Percentiles rank a stretch among this genome's conserved stretches.
These are phyloP conservation scores for Hypocreales sp. DNA, from an alignment of 2,329 filamentous ascomycete species.

Conservation along the genomic window DNA sequence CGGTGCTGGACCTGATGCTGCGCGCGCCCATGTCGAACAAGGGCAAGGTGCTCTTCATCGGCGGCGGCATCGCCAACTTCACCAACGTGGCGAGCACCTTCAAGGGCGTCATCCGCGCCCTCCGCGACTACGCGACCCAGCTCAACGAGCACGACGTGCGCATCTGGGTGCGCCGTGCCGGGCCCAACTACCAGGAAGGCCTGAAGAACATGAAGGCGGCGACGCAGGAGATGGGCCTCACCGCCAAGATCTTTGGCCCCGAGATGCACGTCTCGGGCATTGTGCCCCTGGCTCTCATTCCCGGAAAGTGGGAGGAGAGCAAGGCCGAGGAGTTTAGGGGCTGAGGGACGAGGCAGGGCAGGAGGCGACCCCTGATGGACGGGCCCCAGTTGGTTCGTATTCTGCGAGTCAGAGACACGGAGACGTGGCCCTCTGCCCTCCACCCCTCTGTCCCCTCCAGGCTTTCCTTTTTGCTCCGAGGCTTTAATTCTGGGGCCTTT, in stretches of 20 bases:
- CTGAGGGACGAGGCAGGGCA: constrained; percentile 26
- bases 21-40: constrained; percentile 70
- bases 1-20: constrained; percentile 93
- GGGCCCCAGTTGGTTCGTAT: too few species aligned
- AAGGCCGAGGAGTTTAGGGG: constrained; percentile 44
- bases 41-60: constrained; percentile 98
- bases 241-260: constrained; percentile 47
- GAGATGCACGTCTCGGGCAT: constrained; percentile 98
- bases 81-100: constrained; percentile 99
- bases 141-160: constrained; percentile 94
- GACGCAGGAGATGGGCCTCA: constrained; percentile 78
- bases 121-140: constrained; percentile 73
- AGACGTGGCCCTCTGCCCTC: too few species aligned
- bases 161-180: constrained; percentile 81
- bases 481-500: too few species aligned
- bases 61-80: constrained; percentile 99
- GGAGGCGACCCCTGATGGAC: too few species aligned
- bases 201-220: constrained; percentile 99
- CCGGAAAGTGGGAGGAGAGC: constrained; percentile 47
- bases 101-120: constrained; percentile 97
- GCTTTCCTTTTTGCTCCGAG: too few species aligned
- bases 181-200: constrained; percentile 99
- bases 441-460: too few species aligned
- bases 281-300: constrained; percentile 73
- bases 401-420: too few species aligned